Evolutionary conservation across 495 filamentous ascomycete species (phyloP).

Genomic region (Pseudotulostoma volvatum): DNA sequence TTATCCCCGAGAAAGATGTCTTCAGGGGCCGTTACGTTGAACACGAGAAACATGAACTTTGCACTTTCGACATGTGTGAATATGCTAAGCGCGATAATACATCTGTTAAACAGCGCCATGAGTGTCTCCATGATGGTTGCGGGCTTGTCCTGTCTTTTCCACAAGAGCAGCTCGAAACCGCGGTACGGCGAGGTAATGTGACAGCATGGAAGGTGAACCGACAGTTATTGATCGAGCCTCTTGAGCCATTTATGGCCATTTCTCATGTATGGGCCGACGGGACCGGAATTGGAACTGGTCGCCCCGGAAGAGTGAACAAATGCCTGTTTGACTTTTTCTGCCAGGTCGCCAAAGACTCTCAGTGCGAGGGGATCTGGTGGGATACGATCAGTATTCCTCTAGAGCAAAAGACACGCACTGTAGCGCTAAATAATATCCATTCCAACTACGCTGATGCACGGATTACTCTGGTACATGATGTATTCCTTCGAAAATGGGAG

Average conservation of each 20-base stretch:
- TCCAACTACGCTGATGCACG: conserved; percentile 11
- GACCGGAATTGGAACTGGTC: conserved; percentile 10
- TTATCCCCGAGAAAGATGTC: not conserved
- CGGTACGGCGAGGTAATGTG: conserved; percentile 20
- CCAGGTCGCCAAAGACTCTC: not conserved
- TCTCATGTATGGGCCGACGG: conserved; percentile 19
- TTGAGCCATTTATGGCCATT: conserved; percentile 13
- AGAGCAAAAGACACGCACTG: conserved; percentile 7
- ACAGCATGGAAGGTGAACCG: conserved; percentile 32
- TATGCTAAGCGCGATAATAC: conserved; percentile 10
- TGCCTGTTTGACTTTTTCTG: conserved; percentile 11
- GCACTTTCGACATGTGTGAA: conserved; percentile 11
- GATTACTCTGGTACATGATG: conserved; percentile 18
- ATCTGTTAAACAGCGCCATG: conserved; percentile 10
- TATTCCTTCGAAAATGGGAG: conserved; percentile 12
- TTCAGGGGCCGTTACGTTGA: not conserved
- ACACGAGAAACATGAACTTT: conserved; percentile 5
- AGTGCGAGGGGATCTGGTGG: conserved; percentile 17
- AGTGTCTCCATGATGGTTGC: conserved; percentile 5
- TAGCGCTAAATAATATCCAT: conserved; percentile 8
- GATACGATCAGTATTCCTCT: conserved; percentile 13
- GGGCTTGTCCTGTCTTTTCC: not conserved
- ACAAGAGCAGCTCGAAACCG: not conserved
- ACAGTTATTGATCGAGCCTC: conserved; percentile 24
- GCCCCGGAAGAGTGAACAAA: conserved; percentile 9